Conservation (phyloP, 805 yeast genomes). For the Monosporozyma unispora region DNA sequence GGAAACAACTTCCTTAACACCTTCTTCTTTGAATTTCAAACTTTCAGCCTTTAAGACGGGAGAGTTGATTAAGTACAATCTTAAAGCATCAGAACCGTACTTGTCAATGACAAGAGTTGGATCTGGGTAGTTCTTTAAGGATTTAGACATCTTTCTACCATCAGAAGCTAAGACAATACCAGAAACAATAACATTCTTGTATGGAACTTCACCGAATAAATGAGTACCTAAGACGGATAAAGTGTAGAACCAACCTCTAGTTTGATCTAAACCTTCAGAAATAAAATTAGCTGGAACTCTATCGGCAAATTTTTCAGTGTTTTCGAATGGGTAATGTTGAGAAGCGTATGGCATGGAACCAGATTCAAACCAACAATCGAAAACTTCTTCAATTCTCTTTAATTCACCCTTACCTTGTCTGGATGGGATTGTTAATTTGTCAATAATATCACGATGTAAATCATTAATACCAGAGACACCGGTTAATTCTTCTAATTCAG, state of each 20-base stretch:
- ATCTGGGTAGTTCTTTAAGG: slow-evolving; percentile 96
- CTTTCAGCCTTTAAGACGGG: slow-evolving; percentile 97
- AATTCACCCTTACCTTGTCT: slow-evolving; percentile 77
- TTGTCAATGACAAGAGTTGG: slow-evolving; percentile 71
- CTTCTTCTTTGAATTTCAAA: slow-evolving; percentile 94
- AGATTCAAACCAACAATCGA: slow-evolving; percentile 99
- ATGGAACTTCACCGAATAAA: slow-evolving; percentile 85
- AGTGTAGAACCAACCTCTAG: slow-evolving; percentile 99
- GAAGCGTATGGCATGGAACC: slow-evolving; percentile 99
- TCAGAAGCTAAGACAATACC: slow-evolving; percentile 97
- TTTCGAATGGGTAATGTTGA: slow-evolving; percentile 93
- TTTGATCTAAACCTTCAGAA: slow-evolving; percentile 98
- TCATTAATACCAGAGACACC: slow-evolving; percentile 79
- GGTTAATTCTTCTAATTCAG: slow-evolving; percentile 74
- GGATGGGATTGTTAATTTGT: slow-evolving; percentile 88
- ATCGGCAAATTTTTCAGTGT: slow-evolving; percentile 54
- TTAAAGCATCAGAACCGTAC: slow-evolving; percentile 96
- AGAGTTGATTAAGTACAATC: slow-evolving; percentile 92
- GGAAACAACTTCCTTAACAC: slow-evolving; percentile 95
- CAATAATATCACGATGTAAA: slow-evolving; percentile 89
- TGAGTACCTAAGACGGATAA: slow-evolving; percentile 93
- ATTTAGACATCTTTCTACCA: slow-evolving; percentile 98
- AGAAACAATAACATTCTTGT: slow-evolving; percentile 86
- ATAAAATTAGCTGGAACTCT: slow-evolving; percentile 96
- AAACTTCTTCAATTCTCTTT: slow-evolving; percentile 91